Percentiles rank a stretch among this genome's conserved stretches.
phyloP scores from a whole-genome alignment of 257 asterid genomes.

The Petunia secreta region DNA sequence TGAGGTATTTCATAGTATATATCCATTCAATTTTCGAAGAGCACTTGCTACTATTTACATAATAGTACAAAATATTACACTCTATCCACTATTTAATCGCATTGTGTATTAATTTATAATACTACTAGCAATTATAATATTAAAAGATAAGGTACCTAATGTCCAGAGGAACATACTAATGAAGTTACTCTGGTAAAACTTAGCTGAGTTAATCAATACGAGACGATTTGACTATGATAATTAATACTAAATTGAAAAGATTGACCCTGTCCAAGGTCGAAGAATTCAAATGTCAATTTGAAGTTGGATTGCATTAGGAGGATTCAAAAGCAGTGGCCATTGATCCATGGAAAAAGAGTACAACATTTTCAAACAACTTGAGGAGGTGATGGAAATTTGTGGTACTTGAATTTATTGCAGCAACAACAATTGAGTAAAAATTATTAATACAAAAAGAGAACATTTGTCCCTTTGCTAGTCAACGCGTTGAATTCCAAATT shows the following conservation, averaged over 20 bases:
- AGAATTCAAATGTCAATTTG: background rate
- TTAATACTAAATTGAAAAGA: background rate
- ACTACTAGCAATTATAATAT: background rate
- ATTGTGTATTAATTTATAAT: no score
- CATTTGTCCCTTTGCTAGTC: no score
- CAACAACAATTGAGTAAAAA: background rate
- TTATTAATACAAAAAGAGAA: background rate
- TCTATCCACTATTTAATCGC: no score
- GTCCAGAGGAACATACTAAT: background rate
- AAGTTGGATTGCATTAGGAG: constrained; percentile 10
- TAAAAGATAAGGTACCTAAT: background rate
- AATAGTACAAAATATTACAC: no score
- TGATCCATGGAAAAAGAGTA: background rate
- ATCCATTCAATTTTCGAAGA: background rate
- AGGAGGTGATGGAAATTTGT: background rate
- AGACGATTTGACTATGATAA: background rate
- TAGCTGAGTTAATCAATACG: background rate
- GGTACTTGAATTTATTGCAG: background rate
- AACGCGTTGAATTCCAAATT: no score
- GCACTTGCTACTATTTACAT: background rate
- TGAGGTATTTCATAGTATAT: no score
- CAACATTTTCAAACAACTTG: background rate
- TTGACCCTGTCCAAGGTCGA: background rate
- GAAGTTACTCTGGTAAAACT: background rate
- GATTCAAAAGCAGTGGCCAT: constrained; percentile 9